Percentiles rank a stretch among this genome's conserved stretches.
Conservation (phyloP, 768 basidiomycete genomes). For the Gyrodon lividus region DNA sequence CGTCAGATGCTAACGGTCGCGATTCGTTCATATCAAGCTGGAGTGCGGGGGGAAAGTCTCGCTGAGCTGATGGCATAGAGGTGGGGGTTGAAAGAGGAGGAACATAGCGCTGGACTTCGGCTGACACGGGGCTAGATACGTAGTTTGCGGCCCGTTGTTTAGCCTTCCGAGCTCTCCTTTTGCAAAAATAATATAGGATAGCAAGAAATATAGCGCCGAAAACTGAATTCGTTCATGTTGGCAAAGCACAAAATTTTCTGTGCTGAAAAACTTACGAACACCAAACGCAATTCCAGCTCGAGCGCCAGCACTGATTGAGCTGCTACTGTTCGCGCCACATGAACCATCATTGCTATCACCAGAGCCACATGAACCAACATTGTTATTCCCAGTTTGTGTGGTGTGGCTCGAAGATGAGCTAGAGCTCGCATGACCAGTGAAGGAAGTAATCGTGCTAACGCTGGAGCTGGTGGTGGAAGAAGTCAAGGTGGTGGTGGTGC, state of each 20-base stretch:
- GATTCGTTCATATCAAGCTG: neutral
- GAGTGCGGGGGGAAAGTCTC: neutral
- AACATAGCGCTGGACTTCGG: slow-evolving; percentile 9
- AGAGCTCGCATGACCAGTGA: neutral
- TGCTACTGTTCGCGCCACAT: neutral
- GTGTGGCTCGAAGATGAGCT: slow-evolving; percentile 1
- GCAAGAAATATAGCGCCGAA: slow-evolving; percentile 1
- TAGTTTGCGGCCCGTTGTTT: neutral
- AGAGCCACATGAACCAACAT: neutral
- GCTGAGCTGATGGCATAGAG: neutral
- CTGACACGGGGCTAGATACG: neutral
- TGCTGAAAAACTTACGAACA: slow-evolving; percentile 17
- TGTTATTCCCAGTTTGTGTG: slow-evolving; percentile 5
- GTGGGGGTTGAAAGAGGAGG: slow-evolving; percentile 1
- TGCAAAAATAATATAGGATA: slow-evolving; percentile 3
- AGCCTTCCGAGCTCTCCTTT: slow-evolving; percentile 5
- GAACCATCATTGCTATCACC: slow-evolving; percentile 1
- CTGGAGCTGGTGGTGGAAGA: neutral
- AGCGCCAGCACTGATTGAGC: slow-evolving; percentile 12
- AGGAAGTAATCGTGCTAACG: neutral
- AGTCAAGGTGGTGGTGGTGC: too few species aligned
- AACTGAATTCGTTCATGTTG: slow-evolving; percentile 1
- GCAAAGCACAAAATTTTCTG: neutral
- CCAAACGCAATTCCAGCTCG: slow-evolving; percentile 29
- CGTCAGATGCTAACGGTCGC: neutral